Conservation (phyloP, 768 basidiomycete species). For the Tricholoma sp. region DNA sequence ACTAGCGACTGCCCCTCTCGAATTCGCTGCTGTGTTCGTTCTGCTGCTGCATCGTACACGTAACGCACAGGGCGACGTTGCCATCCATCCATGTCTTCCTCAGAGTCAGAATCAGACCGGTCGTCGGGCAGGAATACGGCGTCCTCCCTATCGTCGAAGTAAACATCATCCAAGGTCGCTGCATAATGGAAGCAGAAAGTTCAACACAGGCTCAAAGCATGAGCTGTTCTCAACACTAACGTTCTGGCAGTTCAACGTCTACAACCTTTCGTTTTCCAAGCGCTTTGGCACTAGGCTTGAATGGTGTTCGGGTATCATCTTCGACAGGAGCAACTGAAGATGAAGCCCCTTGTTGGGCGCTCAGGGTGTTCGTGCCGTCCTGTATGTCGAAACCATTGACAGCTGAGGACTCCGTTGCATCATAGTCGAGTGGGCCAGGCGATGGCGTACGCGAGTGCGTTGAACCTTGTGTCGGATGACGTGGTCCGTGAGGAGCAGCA, state of each 20-base stretch:
- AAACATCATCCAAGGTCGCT: slow-evolving; percentile 40
- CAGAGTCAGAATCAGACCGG: slow-evolving; percentile 45
- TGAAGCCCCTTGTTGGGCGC: slow-evolving; percentile 9
- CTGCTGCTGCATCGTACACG: slow-evolving; percentile 92
- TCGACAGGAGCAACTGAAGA: slow-evolving; percentile 22
- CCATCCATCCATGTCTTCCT: slow-evolving; percentile 19
- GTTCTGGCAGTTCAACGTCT: slow-evolving; percentile 43
- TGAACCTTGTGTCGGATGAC: slow-evolving; percentile 45
- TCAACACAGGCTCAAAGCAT: slow-evolving; percentile 7
- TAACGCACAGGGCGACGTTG: slow-evolving; percentile 55
- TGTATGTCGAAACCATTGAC: slow-evolving; percentile 14
- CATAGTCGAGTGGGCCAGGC: slow-evolving; percentile 39
- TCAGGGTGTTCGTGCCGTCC: slow-evolving; percentile 15
- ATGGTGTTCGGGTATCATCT: slow-evolving; percentile 30
- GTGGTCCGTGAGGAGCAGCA: slow-evolving; percentile 66
- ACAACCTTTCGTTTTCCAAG: slow-evolving; percentile 76
- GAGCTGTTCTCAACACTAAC: slow-evolving; percentile 28
- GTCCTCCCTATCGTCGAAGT: slow-evolving; percentile 37
- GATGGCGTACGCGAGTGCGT: slow-evolving; percentile 66
- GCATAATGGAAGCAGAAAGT: slow-evolving; percentile 37
- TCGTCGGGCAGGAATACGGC: slow-evolving; percentile 26
- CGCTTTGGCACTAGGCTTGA: slow-evolving; percentile 79
- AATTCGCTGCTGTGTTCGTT: slow-evolving; percentile 62
- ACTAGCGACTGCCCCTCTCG: slow-evolving; percentile 33
- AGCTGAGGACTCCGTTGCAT: slow-evolving; percentile 7